Evolutionary conservation across 345 rosid genomes (phyloP), one percentile per base, ranked within the genome.

Genomic region (Sonneratia caseolaris): DNA sequence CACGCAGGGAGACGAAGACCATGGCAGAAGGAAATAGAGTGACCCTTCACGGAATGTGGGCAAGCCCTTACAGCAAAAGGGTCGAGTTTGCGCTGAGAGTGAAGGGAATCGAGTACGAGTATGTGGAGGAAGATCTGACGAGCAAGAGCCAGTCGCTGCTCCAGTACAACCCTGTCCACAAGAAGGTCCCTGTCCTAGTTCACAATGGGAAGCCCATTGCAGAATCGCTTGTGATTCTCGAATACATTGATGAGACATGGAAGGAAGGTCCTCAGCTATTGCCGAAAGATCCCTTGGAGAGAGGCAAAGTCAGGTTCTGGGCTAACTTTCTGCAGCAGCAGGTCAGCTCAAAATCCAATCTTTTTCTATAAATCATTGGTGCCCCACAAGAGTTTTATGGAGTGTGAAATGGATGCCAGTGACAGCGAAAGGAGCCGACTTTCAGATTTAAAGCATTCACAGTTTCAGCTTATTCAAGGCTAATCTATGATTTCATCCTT

Each of bases 191-290:
- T 10, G 75, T 84, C 57, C 80, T 82, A 9, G 81, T 84, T 64
- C 88, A 87, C 78, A 77, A 79, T 55, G 85, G 81, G 51, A 83
- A 83, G 70, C 81, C 85, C 8, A 64, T 82, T 21, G 40, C 68
- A 3, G 86, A 84, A 55, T 85, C 86, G 0, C 38, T 53, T 40
- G 66, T 79, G 37, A 85, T 83, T 77, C 53, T 79, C 24, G 85
- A 86, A 55, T 84, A 82, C 74, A 84, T 82, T 16, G 83, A 86
- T n/a, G 86, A 86, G 73, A 72, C 76, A 2, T 86, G 86, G 84
- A 70, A 68, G 57, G 68, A 45, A 15, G 45, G 72, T 64, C 82
- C 82, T 47, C 75, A 37, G 18, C 74, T 86, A 27, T 27, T 27
- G 32, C 32, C 32, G 32, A 27, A 27, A 27, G 32, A 27, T 27